Evolutionary conservation across 768 basidiomycete species (phyloP), one percentile per base, ranked within the genome.

Genomic region (Leucocoprinus sp.): DNA sequence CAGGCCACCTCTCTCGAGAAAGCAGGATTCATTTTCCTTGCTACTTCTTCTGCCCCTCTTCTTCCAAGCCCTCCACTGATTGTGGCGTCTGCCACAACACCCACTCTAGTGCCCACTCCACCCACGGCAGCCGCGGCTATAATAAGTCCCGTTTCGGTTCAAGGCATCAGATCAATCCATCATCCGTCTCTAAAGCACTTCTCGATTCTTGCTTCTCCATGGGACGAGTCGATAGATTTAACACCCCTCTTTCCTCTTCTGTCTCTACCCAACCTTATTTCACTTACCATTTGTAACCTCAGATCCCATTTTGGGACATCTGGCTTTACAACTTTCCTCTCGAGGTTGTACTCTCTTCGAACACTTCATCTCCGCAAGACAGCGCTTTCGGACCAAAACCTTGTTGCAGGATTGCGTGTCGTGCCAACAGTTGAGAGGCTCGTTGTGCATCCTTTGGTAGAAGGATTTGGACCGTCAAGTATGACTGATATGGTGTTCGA

Each of bases 261-360:
- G 35, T 59, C 57, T 34, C 52, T 64, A 9, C 67, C 68, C 17
- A 55, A 56, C 28, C 62, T 70, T 19, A 58, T 62, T 18, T 59
- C 59, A 5, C 64, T 70, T 24, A 63, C 60, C 14, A 67, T 69
- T 38, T 68, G 66, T 51, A 70, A 69, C 46, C 50, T 69, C 37
- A 60, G 58, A 40, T 59, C 61, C 31, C 56, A 60, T 8, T 64
- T 68, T 37, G 59, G 58, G 3, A 42, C 39, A 12, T 29, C 57
- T 8, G 59, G 62, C 21, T 61, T 70, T 24, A 54, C 56, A 8
- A 51, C 57, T 18, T 70, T 70, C 51, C 54, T 70, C 4, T 60
- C 64, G 2, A 54, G 60, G 33, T 42, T 67, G 9, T 49, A 59
- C 24, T 58, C 57, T 9, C 50, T 70, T 24, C 56, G 60, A 46